Conservation (phyloP, 306 rosid species). For the Trifolium dubium region DNA sequence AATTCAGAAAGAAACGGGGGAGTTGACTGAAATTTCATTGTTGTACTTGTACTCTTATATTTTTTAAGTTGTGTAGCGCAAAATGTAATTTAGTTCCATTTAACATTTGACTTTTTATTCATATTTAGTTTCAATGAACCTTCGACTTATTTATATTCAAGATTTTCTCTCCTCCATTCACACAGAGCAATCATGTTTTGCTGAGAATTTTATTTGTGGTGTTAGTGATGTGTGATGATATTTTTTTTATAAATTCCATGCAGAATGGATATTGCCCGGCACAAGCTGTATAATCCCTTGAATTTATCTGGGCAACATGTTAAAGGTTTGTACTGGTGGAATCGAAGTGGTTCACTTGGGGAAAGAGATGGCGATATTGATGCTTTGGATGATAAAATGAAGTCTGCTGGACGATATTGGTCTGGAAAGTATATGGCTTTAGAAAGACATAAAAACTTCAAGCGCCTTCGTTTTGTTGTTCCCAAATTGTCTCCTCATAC, state of each 20-base stretch:
- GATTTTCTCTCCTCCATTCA: not conserved
- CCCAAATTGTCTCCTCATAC: conserved; percentile 50
- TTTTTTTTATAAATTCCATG: conserved; percentile 37
- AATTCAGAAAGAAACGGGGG: conserved; percentile 19
- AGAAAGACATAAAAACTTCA: conserved; percentile 81
- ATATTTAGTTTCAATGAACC: conserved; percentile 14
- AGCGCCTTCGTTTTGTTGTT: conserved; percentile 66
- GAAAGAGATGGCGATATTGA: conserved; percentile 84
- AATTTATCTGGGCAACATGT: conserved; percentile 47
- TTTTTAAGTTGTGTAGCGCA: not conserved
- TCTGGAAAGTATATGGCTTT: conserved; percentile 83
- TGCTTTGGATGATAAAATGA: conserved; percentile 67
- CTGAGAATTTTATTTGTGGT: conserved; percentile 18
- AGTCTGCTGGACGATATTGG: conserved; percentile 89
- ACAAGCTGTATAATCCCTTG: conserved; percentile 57
- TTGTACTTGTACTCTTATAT: conserved; percentile 1
- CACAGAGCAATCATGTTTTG: not conserved
- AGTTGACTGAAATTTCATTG: conserved; percentile 1
- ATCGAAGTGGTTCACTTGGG: conserved; percentile 48
- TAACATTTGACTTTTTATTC: conserved; percentile 16
- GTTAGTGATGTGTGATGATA: conserved; percentile 33
- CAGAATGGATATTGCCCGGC: conserved; percentile 96
- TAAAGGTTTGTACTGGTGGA: conserved; percentile 57
- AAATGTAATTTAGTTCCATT: not conserved
- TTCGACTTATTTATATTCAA: conserved; percentile 16